A percentile compares a stretch with the other conserved stretches of the same genome.
These are phyloP conservation scores for Vaccinium myrtillus DNA, from an alignment of 148 eudicot genomes.

Conservation along the genomic window DNA sequence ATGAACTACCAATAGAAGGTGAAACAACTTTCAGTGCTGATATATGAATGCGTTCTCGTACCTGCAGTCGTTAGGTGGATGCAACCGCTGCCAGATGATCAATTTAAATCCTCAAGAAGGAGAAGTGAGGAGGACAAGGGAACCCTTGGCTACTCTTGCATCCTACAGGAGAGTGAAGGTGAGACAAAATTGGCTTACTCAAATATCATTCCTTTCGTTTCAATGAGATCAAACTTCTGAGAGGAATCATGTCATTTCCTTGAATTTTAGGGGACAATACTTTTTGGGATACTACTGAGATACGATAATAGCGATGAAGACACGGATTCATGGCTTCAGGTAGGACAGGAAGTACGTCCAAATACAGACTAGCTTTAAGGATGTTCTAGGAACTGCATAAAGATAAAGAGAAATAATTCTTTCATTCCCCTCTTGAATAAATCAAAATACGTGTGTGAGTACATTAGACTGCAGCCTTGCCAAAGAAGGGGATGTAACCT, in stretches of 20 bases:
- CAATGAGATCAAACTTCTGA: not conserved
- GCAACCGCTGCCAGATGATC: slow-evolving; percentile 96
- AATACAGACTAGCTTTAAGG: slow-evolving; percentile 20
- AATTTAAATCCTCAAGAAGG: slow-evolving; percentile 58
- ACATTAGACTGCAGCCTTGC: not conserved
- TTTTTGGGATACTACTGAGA: slow-evolving; percentile 72
- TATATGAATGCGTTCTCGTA: not conserved
- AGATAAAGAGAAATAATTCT: not conserved
- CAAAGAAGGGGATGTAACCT: not conserved
- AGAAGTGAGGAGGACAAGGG: slow-evolving; percentile 52
- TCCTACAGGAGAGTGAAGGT: slow-evolving; percentile 87
- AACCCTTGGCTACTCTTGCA: slow-evolving; percentile 91
- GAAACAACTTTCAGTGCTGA: slow-evolving; percentile 4
- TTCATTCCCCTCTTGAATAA: not conserved
- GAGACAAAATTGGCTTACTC: slow-evolving; percentile 9
- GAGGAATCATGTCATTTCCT: not conserved
- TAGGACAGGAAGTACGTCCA: slow-evolving; percentile 70
- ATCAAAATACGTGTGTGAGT: not conserved
- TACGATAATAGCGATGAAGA: slow-evolving; percentile 33
- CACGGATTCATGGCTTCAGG: slow-evolving; percentile 47
- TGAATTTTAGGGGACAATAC: slow-evolving; percentile 73
- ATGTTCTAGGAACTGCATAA: not conserved
- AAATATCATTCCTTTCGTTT: not conserved
- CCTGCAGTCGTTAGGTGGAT: slow-evolving; percentile 85
- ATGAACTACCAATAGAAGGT: not conserved